Percentiles rank a stretch among this genome's conserved stretches.
Evolutionary conservation across 345 rosid genomes (phyloP).

Genomic region (Pugionium dolabratum): DNA sequence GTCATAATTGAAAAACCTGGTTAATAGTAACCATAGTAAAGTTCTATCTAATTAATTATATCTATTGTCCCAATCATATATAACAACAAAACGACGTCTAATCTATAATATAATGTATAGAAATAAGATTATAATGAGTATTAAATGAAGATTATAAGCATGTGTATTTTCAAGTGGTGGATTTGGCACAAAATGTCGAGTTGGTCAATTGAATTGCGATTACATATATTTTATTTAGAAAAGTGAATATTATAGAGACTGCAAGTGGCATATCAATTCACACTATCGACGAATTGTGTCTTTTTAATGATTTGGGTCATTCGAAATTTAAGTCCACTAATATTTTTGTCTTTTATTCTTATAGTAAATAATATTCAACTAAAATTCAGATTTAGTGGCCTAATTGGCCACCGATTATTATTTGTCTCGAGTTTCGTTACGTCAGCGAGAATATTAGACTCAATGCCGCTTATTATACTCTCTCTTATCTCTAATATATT

Average conservation of each 20-base stretch:
- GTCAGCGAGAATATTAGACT: neutral
- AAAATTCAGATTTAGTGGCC: too few species aligned
- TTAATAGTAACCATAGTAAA: constrained; percentile 3
- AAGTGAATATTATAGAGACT: constrained; percentile 8
- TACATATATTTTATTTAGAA: neutral
- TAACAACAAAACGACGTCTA: constrained; percentile 12
- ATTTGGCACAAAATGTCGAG: constrained; percentile 29
- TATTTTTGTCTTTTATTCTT: too few species aligned
- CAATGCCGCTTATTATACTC: neutral
- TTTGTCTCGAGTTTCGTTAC: neutral
- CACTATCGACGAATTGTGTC: neutral
- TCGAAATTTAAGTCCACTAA: too few species aligned
- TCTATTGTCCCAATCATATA: neutral
- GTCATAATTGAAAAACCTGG: constrained; percentile 36
- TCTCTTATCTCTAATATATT: too few species aligned
- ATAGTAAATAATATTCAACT: too few species aligned
- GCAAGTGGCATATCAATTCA: constrained; percentile 32
- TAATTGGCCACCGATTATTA: too few species aligned
- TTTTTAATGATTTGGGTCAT: neutral
- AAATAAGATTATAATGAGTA: neutral
- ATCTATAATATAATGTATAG: neutral
- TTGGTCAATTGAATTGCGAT: neutral
- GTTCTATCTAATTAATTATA: neutral
- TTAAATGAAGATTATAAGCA: constrained; percentile 5
- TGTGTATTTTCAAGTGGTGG: constrained; percentile 30